phyloP scores from a whole-genome alignment of 805 yeast genomes.

The Saccharomycopsis capsularis region DNA sequence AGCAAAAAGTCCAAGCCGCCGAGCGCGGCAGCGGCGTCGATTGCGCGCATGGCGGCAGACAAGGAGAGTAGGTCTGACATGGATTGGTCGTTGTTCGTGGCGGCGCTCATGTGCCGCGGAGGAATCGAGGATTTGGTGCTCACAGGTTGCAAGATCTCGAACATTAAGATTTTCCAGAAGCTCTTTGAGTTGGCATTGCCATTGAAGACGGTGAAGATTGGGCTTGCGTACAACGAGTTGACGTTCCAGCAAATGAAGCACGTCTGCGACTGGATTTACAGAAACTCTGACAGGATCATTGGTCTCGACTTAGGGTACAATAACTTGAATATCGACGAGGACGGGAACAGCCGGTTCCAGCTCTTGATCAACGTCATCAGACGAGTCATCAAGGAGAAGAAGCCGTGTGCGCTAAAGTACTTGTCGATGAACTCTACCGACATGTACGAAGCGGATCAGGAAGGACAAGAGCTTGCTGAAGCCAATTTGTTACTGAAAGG shows the following conservation, averaged over 20 bases:
- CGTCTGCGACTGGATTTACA: conserved; percentile 53
- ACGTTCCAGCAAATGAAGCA: conserved; percentile 48
- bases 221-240: conserved; percentile 73
- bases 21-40: background rate
- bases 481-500: background rate
- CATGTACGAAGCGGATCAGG: conserved; percentile 14
- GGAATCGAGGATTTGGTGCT: conserved; percentile 76
- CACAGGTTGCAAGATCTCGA: conserved; percentile 69
- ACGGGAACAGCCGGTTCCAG: conserved; percentile 5
- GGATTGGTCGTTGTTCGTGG: conserved; percentile 79
- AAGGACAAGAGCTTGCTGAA: background rate
- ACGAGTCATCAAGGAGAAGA: conserved; percentile 13
- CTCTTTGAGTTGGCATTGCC: conserved; percentile 61
- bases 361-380: background rate
- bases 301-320: conserved; percentile 86
- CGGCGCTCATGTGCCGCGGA: conserved; percentile 65
- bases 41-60: conserved; percentile 34
- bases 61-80: conserved; percentile 49
- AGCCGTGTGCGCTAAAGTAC: conserved; percentile 12
- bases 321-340: conserved; percentile 41
- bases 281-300: conserved; percentile 35
- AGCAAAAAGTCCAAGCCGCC: background rate
- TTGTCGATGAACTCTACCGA: conserved; percentile 19
- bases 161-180: conserved; percentile 42
- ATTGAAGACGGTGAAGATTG: conserved; percentile 53